Evolutionary conservation across 176 grass and related monocot genomes (phyloP), one percentile per base, ranked within the genome.

Genomic region (Zoysia pacifica): DNA sequence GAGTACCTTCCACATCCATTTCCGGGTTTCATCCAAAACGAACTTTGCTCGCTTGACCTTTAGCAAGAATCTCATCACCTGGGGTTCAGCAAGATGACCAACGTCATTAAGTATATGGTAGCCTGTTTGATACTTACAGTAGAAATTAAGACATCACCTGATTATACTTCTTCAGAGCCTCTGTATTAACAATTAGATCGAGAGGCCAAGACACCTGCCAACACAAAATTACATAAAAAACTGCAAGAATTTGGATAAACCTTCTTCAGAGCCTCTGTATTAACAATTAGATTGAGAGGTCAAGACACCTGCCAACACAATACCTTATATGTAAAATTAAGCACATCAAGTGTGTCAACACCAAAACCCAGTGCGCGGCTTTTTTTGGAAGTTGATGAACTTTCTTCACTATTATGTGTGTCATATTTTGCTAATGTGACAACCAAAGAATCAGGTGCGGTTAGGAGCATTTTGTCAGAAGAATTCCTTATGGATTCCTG

Each of bases 21-120:
- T 98, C 28, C 92, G 84, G 50, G 90, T 87, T 94, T 94, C 90
- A 67, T 94, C 92, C 81, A 98, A 83, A 76, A 94, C 81, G 76
- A 93, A 98, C 63, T 98, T 98, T 73, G 95, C 95, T 69, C 86
- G 90, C 76, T 98, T 94, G 60, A 98, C 92, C 85, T 98, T 98
- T 45, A 94, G 82, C 75, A 98, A 94, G 85, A 98, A 98, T 48
- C 90, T 90, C 90, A 98, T 98, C n/a, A 98, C 91, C 95, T 94
- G 71, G 49, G 71, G 55, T 81, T 47, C 44, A 78, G 49, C 65
- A 70, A 48, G 81, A 80, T 56, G 36, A 44, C 19, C 66, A 77
- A 66, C 50, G 19, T 35, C 43, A 52, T 85, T 62, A 76, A 55
- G 56, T 19, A 72, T 44, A 71, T 46, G 43, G 2, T 28, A 20